Evolutionary conservation across 2,329 filamentous ascomycete species (phyloP).

Genomic region (Aspergillus texensis): DNA sequence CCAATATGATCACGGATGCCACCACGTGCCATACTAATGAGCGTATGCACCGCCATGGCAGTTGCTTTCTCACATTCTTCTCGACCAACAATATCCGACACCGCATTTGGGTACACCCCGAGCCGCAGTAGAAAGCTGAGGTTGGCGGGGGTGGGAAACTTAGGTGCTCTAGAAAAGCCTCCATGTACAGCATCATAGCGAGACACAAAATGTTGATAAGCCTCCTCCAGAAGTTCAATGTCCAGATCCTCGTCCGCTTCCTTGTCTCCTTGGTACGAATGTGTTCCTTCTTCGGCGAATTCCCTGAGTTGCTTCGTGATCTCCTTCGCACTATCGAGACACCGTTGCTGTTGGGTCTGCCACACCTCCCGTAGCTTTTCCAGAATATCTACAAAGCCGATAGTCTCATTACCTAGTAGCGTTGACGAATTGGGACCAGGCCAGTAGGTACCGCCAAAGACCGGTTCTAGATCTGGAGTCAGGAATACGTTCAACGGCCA

Average conservation of each 20-base stretch:
- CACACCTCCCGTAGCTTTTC: slow-evolving; percentile 75
- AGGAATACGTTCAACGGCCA: slow-evolving; percentile 98
- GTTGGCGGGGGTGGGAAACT: slow-evolving; percentile 88
- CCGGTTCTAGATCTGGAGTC: slow-evolving; percentile 86
- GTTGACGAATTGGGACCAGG: slow-evolving; percentile 70
- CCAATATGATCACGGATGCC: slow-evolving; percentile 76
- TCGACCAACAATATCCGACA: slow-evolving; percentile 84
- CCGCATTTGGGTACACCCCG: slow-evolving; percentile 68
- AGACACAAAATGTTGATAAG: slow-evolving; percentile 74
- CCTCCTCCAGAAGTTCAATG: slow-evolving; percentile 88
- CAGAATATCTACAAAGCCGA: slow-evolving; percentile 82
- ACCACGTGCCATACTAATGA: slow-evolving; percentile 75
- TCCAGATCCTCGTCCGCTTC: slow-evolving; percentile 72
- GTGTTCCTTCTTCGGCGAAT: slow-evolving; percentile 85
- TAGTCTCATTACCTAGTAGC: slow-evolving; percentile 56
- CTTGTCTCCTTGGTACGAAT: slow-evolving; percentile 45
- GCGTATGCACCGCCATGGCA: slow-evolving; percentile 77
- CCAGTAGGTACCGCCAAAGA: slow-evolving; percentile 97
- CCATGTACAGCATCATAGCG: slow-evolving; percentile 80
- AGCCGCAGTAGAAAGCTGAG: slow-evolving; percentile 79
- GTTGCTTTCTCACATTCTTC: slow-evolving; percentile 73
- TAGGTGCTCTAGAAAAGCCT: slow-evolving; percentile 79
- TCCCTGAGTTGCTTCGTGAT: slow-evolving; percentile 79
- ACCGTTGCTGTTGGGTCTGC: slow-evolving; percentile 80
- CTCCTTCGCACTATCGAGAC: slow-evolving; percentile 79